Evolutionary conservation across 345 rosid genomes (phyloP), one percentile per base, ranked within the genome.

Genomic region (Cardamine occulta): DNA sequence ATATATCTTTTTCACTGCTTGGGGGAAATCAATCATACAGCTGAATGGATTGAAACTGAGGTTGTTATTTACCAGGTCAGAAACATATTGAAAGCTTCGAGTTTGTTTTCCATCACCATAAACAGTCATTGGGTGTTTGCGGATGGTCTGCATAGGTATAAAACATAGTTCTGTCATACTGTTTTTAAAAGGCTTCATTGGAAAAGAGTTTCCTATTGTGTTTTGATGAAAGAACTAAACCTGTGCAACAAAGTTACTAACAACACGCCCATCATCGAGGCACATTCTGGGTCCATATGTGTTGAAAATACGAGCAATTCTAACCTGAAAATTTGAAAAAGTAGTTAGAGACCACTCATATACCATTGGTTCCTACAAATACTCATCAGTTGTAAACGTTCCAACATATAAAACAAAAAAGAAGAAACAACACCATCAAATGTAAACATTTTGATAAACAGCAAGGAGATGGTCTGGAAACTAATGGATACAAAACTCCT

Each of bases 21-120:
- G 26, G 9, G 12, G 17, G 63, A 59, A 67, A 68, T n/a, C 62
- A 73, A 53, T 67, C 66, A 35, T 29, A 62, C 29, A 54, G 44
- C 37, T 13, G 31, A 6, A n/a, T 54, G 74, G 31, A 35, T 2
- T 26, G 44, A 44, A 64, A 66, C 29, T 19, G 34, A 47, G 63
- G 49, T 47, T 32, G 28, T 17, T 59, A 42, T 31, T 0, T 89
- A 95, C 99, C 97, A 95, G 80, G 82, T 95, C 99, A 52, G 97
- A 87, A 69, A 95, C 99, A 81, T 86, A 95, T 67, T 95, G 99
- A 84, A 95, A 95, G 93, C 99, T 95, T 72, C 99, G 85, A 19
- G 99, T 95, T 82, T 95, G 99, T 80, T 95, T 92, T 79, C 99
- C 99, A 80, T 95, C 97, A 51, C 99, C 99, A 83, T 94, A 94